phyloP scores from a whole-genome alignment of 2,329 filamentous ascomycete genomes.

The Monosporascus sp. region DNA sequence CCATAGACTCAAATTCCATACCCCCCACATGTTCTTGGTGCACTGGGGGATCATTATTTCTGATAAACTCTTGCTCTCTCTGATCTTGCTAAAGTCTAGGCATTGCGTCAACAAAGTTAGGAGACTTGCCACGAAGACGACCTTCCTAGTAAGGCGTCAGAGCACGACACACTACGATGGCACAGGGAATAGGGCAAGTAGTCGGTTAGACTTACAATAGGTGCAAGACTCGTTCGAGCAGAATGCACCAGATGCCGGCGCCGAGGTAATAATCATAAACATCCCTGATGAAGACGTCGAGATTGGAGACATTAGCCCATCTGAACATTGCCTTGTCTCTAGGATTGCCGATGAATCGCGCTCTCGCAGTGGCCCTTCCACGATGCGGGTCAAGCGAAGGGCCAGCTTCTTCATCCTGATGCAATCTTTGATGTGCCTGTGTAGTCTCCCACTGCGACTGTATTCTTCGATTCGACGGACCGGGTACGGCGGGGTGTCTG shows the following conservation, averaged over 20 bases:
- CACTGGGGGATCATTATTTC: slow-evolving; percentile 66
- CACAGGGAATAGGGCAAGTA: not conserved
- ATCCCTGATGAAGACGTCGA: slow-evolving; percentile 79
- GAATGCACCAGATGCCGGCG: slow-evolving; percentile 79
- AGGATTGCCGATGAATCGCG: slow-evolving; percentile 25
- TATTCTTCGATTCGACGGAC: slow-evolving; percentile 38
- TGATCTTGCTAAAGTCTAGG: slow-evolving; percentile 73
- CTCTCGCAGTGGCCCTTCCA: slow-evolving; percentile 13
- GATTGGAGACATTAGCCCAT: slow-evolving; percentile 86
- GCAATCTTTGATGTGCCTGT: slow-evolving; percentile 47
- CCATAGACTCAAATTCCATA: slow-evolving; percentile 77
- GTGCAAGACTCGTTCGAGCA: slow-evolving; percentile 66
- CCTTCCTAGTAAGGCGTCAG: slow-evolving; percentile 49
- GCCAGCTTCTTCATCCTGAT: slow-evolving; percentile 32
- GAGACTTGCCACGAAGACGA: slow-evolving; percentile 76
- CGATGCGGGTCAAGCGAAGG: slow-evolving; percentile 8
- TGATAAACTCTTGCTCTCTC: slow-evolving; percentile 52
- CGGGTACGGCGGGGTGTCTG: slow-evolving; percentile 29
- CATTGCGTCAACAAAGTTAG: slow-evolving; percentile 82
- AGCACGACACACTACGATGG: slow-evolving; percentile 2
- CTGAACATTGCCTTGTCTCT: slow-evolving; percentile 83
- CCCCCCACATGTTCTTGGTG: slow-evolving; percentile 66
- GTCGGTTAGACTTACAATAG: slow-evolving; percentile 55
- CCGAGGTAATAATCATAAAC: slow-evolving; percentile 84
- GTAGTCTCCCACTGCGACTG: slow-evolving; percentile 51